Conservation (phyloP, 148 eudicot species). For the Oxyria digyna region DNA sequence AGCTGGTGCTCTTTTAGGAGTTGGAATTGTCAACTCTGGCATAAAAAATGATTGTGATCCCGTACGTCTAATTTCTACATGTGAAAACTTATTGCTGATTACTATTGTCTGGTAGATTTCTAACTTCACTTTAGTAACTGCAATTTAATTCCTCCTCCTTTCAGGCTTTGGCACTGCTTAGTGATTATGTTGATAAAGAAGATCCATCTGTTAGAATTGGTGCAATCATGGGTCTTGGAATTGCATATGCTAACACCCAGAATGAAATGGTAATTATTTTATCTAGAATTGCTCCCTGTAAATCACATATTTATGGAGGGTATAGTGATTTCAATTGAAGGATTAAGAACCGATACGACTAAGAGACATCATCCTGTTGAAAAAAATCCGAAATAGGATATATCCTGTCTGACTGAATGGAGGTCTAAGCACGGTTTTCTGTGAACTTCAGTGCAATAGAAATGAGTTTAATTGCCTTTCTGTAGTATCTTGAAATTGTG, state of each 20-base stretch:
- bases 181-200: constrained; percentile 69
- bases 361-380: background rate
- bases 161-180: constrained; percentile 85
- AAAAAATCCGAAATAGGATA: background rate
- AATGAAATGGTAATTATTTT: constrained; percentile 50
- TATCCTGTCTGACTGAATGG: background rate
- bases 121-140: background rate
- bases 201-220: constrained; percentile 76
- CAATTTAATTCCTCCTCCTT: background rate
- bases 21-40: constrained; percentile 84
- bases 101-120: background rate
- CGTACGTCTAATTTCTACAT: constrained; percentile 30
- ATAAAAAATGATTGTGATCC: constrained; percentile 84
- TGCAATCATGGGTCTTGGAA: constrained; percentile 92
- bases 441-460: background rate
- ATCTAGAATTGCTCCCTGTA: background rate
- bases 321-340: background rate
- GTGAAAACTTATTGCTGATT: background rate
- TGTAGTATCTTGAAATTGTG: background rate
- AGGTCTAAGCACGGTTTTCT: background rate
- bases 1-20: constrained; percentile 87
- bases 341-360: background rate
- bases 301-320: background rate
- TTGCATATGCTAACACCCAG: constrained; percentile 90
- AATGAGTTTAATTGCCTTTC: background rate